phyloP scores from a whole-genome alignment of 345 rosid genomes.

The Garcia nutans region DNA sequence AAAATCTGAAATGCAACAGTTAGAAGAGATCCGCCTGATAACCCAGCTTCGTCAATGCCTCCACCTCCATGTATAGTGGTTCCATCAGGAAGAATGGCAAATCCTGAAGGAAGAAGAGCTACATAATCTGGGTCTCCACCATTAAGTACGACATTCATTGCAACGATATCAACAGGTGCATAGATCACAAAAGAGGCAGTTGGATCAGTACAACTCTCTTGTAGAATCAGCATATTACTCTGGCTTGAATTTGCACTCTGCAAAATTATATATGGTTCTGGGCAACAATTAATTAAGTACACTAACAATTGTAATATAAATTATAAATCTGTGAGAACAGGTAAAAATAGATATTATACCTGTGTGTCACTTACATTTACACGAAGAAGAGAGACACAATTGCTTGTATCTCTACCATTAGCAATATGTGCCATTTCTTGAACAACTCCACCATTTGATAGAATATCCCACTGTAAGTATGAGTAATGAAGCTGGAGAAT shows the following conservation, averaged over 20 bases:
- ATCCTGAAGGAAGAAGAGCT: conserved; percentile 81
- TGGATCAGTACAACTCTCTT: conserved; percentile 53
- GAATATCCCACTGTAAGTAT: conserved; percentile 83
- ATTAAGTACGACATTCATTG: conserved; percentile 50
- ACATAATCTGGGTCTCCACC: conserved; percentile 76
- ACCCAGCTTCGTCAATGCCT: conserved; percentile 18
- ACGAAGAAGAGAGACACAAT: conserved; percentile 69
- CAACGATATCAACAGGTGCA: conserved; percentile 46
- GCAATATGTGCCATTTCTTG: conserved; percentile 82
- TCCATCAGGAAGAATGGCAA: conserved; percentile 70
- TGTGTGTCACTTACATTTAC: conserved; percentile 49
- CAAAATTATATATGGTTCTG: not conserved
- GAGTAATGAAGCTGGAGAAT: not conserved
- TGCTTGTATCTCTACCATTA: conserved; percentile 79
- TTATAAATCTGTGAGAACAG: not conserved
- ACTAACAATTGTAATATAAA: too few relatives aligned
- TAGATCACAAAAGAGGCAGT: conserved; percentile 48
- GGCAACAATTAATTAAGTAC: not conserved
- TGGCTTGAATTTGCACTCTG: conserved; percentile 55
- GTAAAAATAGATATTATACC: too few relatives aligned
- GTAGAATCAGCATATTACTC: conserved; percentile 53
- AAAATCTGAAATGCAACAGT: conserved; percentile 82
- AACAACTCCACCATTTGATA: conserved; percentile 58
- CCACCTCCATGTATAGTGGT: conserved; percentile 25
- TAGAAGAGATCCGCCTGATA: conserved; percentile 60